A percentile compares a stretch with the other conserved stretches of the same genome.
phyloP scores from a whole-genome alignment of 352 stramenopile species.

The Albugo laibachii region DNA sequence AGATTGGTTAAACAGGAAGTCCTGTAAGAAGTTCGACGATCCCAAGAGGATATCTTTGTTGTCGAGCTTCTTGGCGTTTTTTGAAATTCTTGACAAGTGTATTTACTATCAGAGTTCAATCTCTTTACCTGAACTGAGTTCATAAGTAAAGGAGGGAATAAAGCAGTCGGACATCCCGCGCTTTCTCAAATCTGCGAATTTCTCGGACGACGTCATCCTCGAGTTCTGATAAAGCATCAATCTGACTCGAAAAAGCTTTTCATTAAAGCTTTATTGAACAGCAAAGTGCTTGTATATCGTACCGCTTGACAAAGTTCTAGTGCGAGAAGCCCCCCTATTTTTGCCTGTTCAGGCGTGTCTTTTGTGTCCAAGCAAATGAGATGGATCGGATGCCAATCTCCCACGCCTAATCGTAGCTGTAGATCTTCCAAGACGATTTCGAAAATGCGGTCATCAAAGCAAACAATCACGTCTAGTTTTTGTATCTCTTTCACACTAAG shows the following conservation, averaged over 20 bases:
- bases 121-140: too few relatives aligned
- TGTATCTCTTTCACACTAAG: slow-evolving; percentile 34
- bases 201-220: slow-evolving; percentile 3
- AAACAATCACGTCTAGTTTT: slow-evolving; percentile 52
- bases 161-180: slow-evolving; percentile 3
- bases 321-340: slow-evolving; percentile 21
- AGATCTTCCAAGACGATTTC: slow-evolving; percentile 52
- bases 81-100: too few relatives aligned
- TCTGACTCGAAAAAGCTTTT: neutral
- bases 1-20: too few relatives aligned
- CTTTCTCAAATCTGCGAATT: slow-evolving; percentile 4
- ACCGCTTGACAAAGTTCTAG: slow-evolving; percentile 22
- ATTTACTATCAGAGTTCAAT: too few relatives aligned
- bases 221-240: slow-evolving; percentile 4
- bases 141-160: slow-evolving; percentile 8
- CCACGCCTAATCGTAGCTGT: slow-evolving; percentile 23
- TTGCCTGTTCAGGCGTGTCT: slow-evolving; percentile 49
- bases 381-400: slow-evolving; percentile 40
- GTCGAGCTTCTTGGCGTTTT: too few relatives aligned
- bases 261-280: neutral
- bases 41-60: too few relatives aligned
- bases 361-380: slow-evolving; percentile 63
- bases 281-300: slow-evolving; percentile 2
- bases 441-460: slow-evolving; percentile 68
- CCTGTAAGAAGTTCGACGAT: too few relatives aligned